phyloP scores from a whole-genome alignment of 2,329 filamentous ascomycete species.

The Thielaviopsis ethacetica region DNA sequence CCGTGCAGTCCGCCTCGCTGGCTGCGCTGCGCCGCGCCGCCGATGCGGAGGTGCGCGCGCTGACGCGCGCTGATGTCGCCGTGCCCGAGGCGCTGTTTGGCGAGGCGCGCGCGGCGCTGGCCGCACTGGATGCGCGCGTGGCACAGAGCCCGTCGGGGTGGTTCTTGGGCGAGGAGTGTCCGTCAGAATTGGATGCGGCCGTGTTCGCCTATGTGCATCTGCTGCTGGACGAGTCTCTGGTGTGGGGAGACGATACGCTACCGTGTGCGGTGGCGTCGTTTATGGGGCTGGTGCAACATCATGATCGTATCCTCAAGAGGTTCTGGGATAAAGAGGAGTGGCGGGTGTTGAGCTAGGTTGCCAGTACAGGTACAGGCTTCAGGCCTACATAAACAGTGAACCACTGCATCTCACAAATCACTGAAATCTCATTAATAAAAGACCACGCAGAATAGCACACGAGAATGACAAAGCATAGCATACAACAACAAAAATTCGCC shows the following conservation, averaged over 20 bases:
- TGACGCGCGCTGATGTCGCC: conserved; percentile 26
- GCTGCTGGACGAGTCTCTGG: conserved; percentile 46
- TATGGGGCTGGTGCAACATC: conserved; percentile 41
- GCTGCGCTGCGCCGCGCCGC: conserved; percentile 58
- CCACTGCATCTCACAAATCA: too few species aligned
- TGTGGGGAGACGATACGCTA: conserved; percentile 49
- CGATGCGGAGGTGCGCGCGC: conserved; percentile 53
- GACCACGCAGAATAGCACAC: too few species aligned
- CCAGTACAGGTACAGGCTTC: too few species aligned
- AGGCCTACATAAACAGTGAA: too few species aligned
- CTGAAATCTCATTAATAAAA: too few species aligned
- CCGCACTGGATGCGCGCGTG: conserved; percentile 25
- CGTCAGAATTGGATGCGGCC: conserved; percentile 69
- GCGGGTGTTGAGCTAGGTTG: neutral
- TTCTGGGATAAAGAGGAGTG: conserved; percentile 12
- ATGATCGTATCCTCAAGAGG: conserved; percentile 19
- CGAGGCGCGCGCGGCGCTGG: conserved; percentile 29
- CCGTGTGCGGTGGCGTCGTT: conserved; percentile 37
- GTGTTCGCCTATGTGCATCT: conserved; percentile 84
- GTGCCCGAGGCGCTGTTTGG: conserved; percentile 23
- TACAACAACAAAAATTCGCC: too few species aligned
- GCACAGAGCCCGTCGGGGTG: conserved; percentile 24
- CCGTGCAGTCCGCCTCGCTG: conserved; percentile 47
- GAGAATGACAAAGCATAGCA: too few species aligned
- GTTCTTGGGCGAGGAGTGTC: conserved; percentile 35